Evolutionary conservation across 345 rosid species (phyloP).

Genomic region (Murraya koenigii): DNA sequence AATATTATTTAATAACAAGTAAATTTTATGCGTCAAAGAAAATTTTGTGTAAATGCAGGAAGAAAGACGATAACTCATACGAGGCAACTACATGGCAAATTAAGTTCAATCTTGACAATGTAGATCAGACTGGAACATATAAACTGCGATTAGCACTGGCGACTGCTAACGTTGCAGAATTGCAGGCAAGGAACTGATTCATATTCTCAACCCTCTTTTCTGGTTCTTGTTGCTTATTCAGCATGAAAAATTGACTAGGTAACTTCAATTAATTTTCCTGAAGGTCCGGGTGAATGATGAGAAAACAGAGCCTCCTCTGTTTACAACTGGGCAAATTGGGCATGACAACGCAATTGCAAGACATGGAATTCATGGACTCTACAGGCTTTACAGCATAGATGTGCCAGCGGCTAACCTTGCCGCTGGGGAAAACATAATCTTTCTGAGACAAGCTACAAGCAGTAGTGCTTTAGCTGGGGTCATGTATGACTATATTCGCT

Average conservation of each 20-base stretch:
- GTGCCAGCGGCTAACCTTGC: constrained; percentile 31
- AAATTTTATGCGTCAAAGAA: neutral
- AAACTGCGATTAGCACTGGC: constrained; percentile 55
- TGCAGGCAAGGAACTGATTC: constrained; percentile 29
- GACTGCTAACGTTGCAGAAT: constrained; percentile 47
- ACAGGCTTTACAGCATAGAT: constrained; percentile 42
- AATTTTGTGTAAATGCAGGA: constrained; percentile 17
- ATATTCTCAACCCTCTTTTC: neutral
- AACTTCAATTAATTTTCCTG: neutral
- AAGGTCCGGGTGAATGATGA: constrained; percentile 42
- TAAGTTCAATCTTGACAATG: constrained; percentile 38
- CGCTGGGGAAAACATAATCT: constrained; percentile 45
- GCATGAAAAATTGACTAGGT: neutral
- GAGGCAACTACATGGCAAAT: constrained; percentile 56
- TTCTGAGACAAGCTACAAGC: constrained; percentile 43
- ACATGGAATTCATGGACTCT: constrained; percentile 69
- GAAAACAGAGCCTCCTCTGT: constrained; percentile 32
- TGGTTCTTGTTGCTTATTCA: neutral
- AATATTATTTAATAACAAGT: too few relatives aligned
- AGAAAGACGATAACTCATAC: constrained; percentile 21
- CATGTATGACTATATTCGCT: constrained; percentile 66
- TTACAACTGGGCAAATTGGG: constrained; percentile 55
- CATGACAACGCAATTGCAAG: constrained; percentile 62
- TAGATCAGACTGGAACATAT: constrained; percentile 27
- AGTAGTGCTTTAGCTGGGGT: constrained; percentile 40